Base-by-base conservation (phyloP, 805 yeast species). In the Sungouiella blattae region DNA sequence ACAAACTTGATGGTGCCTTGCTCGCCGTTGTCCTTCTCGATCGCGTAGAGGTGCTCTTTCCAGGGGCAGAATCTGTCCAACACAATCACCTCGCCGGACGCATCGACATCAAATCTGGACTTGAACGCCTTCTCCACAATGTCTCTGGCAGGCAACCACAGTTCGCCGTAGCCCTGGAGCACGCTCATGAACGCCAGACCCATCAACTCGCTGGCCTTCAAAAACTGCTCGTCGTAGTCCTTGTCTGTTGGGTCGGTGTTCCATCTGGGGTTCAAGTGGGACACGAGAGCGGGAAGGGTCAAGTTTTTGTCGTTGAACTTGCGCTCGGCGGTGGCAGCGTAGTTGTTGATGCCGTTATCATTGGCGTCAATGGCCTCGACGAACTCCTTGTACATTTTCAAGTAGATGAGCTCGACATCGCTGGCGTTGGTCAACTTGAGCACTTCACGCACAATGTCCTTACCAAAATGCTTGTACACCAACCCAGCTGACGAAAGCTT, bases 281-380 rank as follows among this genome's bases (percentile, higher is more conserved):
- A 66, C 11, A 93, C 85, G 28, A 88, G 64, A 1, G 88, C 72
- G 6, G 96, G 91, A 35, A 93, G 71, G 12, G 87, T 73, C 59
- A 87, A 81, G 48, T 80, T 78, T 47, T 75, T 74, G 52, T 83
- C 88, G 46, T 75, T 74, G 68, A 87, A 93, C 43, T 69, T 73
- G 30, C 86, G 80, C 43, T 69, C 67, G 22, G 72, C 67, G 18
- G 71, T 75, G 31, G 71, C 75, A 4, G 66, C 52, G 52, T 78
- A 86, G 50, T 84, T 81, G 55, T 74, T 73, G 44, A 91, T 77
- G 53, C 98, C 98, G 54, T 93, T 93, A 60, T 93, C 98, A 55
- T 89, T 87, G 37, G 97, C 98, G 62, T 89, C 98, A 22, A 93
- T 71, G 7, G 96, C 80, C 62, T 93, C 98, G 40, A 93, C 69